These are phyloP conservation scores for Akanthomyces lecanii DNA, from an alignment of 2,329 filamentous ascomycete genomes.

Conservation along the genomic window DNA sequence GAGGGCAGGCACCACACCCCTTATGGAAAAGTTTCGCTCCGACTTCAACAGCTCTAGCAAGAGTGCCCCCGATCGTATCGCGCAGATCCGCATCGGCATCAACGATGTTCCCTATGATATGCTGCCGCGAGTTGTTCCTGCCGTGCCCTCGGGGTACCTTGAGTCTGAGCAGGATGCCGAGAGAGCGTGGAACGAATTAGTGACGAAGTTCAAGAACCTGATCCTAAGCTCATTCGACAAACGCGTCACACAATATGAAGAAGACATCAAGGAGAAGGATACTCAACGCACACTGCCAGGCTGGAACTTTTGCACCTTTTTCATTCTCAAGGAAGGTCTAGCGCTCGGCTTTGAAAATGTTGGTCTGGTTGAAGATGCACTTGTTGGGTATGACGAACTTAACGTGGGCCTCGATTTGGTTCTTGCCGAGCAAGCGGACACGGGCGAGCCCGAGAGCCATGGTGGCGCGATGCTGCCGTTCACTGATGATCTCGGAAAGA, in stretches of 20 bases:
- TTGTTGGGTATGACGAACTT: conserved; percentile 93
- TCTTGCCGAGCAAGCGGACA: conserved; percentile 65
- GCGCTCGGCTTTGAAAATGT: conserved; percentile 94
- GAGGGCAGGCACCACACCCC: conserved; percentile 72
- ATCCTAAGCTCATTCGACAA: conserved; percentile 88
- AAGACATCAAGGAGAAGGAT: conserved; percentile 93
- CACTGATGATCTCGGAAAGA: conserved; percentile 67
- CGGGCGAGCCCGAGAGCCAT: conserved; percentile 58
- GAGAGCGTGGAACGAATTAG: conserved; percentile 76
- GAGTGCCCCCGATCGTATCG: conserved; percentile 68
- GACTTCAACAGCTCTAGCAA: conserved; percentile 81
- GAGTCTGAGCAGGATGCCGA: conserved; percentile 76
- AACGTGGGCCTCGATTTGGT: conserved; percentile 81
- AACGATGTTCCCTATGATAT: conserved; percentile 64
- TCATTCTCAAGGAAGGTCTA: conserved; percentile 92
- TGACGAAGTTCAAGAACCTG: conserved; percentile 79
- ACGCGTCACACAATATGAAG: conserved; percentile 90
- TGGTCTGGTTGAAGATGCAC: conserved; percentile 88
- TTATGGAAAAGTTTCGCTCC: conserved; percentile 82
- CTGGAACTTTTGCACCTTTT: conserved; percentile 99
- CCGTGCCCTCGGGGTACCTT: conserved; percentile 58
- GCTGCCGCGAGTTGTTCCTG: conserved; percentile 58
- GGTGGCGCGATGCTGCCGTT: conserved; percentile 67
- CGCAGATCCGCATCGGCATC: conserved; percentile 76
- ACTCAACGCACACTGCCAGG: conserved; percentile 80